Evolutionary conservation across 1,284 basidiomycete genomes (phyloP).

Genomic region (Phellinidium pouzarii): DNA sequence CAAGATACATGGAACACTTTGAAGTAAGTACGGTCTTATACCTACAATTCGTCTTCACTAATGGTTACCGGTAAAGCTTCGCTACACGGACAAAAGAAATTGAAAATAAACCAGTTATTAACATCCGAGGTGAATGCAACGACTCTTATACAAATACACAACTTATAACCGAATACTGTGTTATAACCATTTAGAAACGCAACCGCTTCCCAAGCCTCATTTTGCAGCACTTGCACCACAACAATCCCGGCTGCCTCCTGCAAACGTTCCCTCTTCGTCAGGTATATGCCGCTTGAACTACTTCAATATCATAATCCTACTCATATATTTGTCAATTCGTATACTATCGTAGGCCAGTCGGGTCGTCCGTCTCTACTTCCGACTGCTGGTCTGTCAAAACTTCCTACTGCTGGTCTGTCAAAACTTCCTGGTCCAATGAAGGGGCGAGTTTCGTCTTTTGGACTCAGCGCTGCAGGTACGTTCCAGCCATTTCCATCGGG

Average conservation of each 20-base stretch:
- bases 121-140: constrained; percentile 52
- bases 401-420: constrained; percentile 18
- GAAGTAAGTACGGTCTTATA: constrained; percentile 43
- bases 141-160: neutral
- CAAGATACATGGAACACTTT: constrained; percentile 81
- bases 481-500: constrained; percentile 14
- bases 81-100: constrained; percentile 74
- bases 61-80: constrained; percentile 42
- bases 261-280: constrained; percentile 26
- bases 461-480: constrained; percentile 9
- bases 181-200: constrained; percentile 37
- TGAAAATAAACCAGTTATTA: constrained; percentile 69
- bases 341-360: constrained; percentile 17
- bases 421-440: constrained; percentile 17
- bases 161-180: constrained; percentile 7
- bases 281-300: neutral
- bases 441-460: constrained; percentile 8
- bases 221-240: constrained; percentile 52
- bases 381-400: constrained; percentile 17
- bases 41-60: constrained; percentile 1
- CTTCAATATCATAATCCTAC: neutral
- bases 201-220: constrained; percentile 47
- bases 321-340: constrained; percentile 7
- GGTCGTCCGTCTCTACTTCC: constrained; percentile 20
- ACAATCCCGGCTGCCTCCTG: constrained; percentile 40